phyloP scores from a whole-genome alignment of 192 early-diverging fungal genomes.

The Entomortierella lignicola region DNA sequence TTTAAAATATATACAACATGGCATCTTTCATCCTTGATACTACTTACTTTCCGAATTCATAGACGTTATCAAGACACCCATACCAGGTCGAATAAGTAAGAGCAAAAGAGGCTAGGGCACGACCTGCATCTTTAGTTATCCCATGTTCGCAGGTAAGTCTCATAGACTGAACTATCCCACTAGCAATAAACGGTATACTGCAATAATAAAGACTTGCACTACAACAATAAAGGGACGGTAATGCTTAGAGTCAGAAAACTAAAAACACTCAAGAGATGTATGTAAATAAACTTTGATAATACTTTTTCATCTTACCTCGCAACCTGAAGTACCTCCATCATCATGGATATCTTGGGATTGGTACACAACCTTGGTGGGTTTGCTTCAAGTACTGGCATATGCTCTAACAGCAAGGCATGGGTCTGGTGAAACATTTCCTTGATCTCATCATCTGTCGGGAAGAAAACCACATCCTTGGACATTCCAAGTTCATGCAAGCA shows the following conservation, averaged over 20 bases:
- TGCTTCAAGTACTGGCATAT: conserved; percentile 24
- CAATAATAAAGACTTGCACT: conserved; percentile 51
- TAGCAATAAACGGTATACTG: conserved; percentile 39
- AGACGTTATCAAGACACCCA: conserved; percentile 30
- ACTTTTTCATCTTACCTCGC: conserved; percentile 35
- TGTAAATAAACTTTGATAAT: no score
- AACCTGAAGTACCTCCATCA: conserved; percentile 42
- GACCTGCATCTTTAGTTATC: conserved; percentile 42
- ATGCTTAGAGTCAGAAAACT: no score
- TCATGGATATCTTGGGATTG: conserved; percentile 35
- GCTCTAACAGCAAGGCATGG: conserved; percentile 26
- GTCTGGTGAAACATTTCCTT: conserved; percentile 24
- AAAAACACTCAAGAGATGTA: no score
- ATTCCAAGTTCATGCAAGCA: conserved; percentile 33
- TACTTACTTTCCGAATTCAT: conserved; percentile 47
- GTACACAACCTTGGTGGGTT: conserved; percentile 24
- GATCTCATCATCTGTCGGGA: conserved; percentile 29
- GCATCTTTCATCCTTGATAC: not conserved
- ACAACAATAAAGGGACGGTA: not conserved
- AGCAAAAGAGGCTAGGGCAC: conserved; percentile 39
- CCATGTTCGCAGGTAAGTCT: conserved; percentile 35
- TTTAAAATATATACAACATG: no score
- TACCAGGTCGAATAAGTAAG: conserved; percentile 49
- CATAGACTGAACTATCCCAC: conserved; percentile 26
- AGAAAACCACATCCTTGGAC: conserved; percentile 9